Conservation (phyloP, 176 grass and related monocot genomes). For the Carex parvula region DNA sequence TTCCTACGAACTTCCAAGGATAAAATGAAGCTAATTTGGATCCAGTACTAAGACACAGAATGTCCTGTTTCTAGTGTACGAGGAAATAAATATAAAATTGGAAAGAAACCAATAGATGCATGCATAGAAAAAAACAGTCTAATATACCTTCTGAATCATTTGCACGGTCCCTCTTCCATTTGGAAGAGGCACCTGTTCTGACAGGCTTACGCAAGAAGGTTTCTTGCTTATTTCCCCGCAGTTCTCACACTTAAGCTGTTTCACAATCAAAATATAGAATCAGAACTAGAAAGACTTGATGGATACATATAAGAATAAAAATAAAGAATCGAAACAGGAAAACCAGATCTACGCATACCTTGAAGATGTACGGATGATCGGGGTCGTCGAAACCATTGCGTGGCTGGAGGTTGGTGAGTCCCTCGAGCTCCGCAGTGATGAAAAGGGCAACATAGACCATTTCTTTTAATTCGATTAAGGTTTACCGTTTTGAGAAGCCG, state of each 20-base stretch:
- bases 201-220: slow-evolving; percentile 48
- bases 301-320: neutral
- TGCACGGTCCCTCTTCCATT: slow-evolving; percentile 50
- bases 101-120: neutral
- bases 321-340: neutral
- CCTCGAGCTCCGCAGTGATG: slow-evolving; percentile 67
- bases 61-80: neutral
- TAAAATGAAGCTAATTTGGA: neutral
- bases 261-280: neutral
- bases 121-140: neutral
- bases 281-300: neutral
- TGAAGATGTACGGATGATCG: slow-evolving; percentile 72
- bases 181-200: slow-evolving; percentile 51
- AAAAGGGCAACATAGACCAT: slow-evolving; percentile 70
- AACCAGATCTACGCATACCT: slow-evolving; percentile 30
- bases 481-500: slow-evolving; percentile 29
- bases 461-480: neutral
- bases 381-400: slow-evolving; percentile 64
- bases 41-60: neutral
- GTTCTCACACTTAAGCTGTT: slow-evolving; percentile 78
- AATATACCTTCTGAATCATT: slow-evolving; percentile 82
- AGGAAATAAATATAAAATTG: neutral
- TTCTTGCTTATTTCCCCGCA: slow-evolving; percentile 78
- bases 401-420: slow-evolving; percentile 71
- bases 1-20: neutral